Evolutionary conservation across 139 green algal genomes (phyloP).

Genomic region (Auxenochlorella pyrenoidosa): DNA sequence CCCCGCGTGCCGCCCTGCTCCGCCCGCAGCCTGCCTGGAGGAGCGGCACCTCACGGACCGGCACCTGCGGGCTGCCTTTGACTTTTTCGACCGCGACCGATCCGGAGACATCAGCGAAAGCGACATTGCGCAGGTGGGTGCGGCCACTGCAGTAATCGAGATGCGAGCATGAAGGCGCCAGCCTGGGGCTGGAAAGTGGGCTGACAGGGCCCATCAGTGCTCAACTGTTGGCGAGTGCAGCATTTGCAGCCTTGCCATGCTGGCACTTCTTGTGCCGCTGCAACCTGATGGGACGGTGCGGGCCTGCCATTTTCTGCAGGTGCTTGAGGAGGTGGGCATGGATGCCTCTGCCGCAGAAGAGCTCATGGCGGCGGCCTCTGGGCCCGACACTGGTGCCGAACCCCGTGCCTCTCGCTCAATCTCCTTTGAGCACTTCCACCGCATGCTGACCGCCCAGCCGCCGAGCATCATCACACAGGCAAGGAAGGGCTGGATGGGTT

Average conservation of each 20-base stretch:
- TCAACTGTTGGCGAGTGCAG: no score
- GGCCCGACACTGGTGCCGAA: no score
- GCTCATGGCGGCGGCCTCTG: conserved; percentile 6
- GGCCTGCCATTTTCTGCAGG: not conserved
- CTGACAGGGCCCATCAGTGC: no score
- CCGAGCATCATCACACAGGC: not conserved
- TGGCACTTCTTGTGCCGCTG: no score
- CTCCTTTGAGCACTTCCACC: conserved; percentile 8
- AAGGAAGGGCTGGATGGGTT: not conserved
- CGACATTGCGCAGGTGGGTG: conserved; percentile 18
- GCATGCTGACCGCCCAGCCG: conserved; percentile 4
- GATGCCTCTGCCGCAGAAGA: not conserved
- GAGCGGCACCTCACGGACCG: conserved; percentile 30
- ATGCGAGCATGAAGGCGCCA: no score
- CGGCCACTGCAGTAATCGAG: not conserved
- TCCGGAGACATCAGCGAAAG: conserved; percentile 7
- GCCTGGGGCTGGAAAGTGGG: no score
- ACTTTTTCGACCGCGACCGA: conserved; percentile 32
- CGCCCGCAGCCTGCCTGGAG: conserved; percentile 17
- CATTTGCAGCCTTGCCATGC: no score
- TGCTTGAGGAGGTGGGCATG: conserved; percentile 7
- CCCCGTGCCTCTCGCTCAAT: not conserved
- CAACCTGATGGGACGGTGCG: no score
- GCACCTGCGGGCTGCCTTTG: conserved; percentile 34
- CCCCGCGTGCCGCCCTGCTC: no score